Base-by-base conservation (phyloP, 305 asterid genomes). In the Plantago rigida region DNA sequence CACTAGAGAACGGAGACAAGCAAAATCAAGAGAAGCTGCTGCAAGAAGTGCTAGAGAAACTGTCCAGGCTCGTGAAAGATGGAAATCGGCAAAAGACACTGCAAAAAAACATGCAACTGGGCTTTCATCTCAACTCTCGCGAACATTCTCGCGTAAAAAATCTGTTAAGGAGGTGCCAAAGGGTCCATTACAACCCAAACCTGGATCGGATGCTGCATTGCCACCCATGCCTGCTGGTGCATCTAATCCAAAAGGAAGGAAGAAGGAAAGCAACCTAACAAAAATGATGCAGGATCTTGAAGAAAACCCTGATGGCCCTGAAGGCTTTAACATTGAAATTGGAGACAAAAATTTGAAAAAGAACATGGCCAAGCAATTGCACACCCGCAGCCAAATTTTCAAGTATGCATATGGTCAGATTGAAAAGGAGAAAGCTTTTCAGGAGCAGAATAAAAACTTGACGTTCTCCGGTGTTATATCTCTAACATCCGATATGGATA, bases 371-470 rank as follows among this genome's bases (percentile, higher is more conserved):
- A 82, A 86, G 61, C 1, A 31, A 34, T 63, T 84, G 77, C 89
- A 87, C 36, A 87, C 94, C 7, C 83, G 89, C 45, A 87, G 94
- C 76, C 94, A 84, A 72, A 87, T 87, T 24, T 87, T 87, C 77
- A 84, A 82, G 69, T 87, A 87, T 39, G 95, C 95, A 0, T 84
- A 87, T 34, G 89, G 89, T 58, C 86, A 87, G 58, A 84, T 87
- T 13, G 95, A 87, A 58, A 82, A 82, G 77, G 95, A 87, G 65
- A 87, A 87, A 74, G 89, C 89, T 3, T 10, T 86, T 47, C 86
- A 79, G 53, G 93, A 84, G 77, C 89, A 86, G 64, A 77, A 77
- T 19, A 74, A 77, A 74, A 71, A 86, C 62, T 34, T 86, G 75
- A 84, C 93, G 9, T 84, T 82, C 77, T 86, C 93, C 14, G 87